Percentiles rank a stretch among this genome's conserved stretches.
phyloP scores from a whole-genome alignment of 805 yeast genomes.

The Teunomyces funiuensis region DNA sequence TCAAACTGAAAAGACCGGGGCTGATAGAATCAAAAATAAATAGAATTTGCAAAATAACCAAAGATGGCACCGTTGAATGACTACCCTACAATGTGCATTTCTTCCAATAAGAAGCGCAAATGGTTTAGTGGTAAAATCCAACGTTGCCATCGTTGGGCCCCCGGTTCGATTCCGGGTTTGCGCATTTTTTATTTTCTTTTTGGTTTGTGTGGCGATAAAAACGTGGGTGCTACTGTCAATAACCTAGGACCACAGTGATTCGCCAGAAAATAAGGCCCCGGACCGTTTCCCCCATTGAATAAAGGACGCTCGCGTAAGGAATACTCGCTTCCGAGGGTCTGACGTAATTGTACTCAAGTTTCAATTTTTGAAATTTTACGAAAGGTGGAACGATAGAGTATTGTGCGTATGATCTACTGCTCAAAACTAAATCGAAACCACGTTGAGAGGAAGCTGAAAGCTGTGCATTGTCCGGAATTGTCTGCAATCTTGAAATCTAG shows the following conservation, averaged over 20 bases:
- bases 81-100: too few relatives aligned
- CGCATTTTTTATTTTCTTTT: neutral
- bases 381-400: neutral
- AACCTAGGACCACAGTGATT: neutral
- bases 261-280: neutral
- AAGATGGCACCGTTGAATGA: too few relatives aligned
- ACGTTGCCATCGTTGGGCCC: conserved; percentile 7
- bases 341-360: neutral
- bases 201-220: neutral
- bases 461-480: too few relatives aligned
- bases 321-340: neutral
- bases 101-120: neutral
- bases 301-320: neutral
- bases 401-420: neutral
- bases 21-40: too few relatives aligned
- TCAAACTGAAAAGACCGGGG: too few relatives aligned
- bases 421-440: neutral
- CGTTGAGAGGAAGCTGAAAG: too few relatives aligned
- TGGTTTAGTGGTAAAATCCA: conserved; percentile 6
- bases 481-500: too few relatives aligned
- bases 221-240: neutral
- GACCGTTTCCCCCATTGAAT: neutral
- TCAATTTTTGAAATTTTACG: neutral
- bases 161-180: conserved; percentile 7
- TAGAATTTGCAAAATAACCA: too few relatives aligned